Evolutionary conservation across 2,329 filamentous ascomycete genomes (phyloP), one percentile per base, ranked within the genome.

Genomic region (Elsinoe fawcettii): DNA sequence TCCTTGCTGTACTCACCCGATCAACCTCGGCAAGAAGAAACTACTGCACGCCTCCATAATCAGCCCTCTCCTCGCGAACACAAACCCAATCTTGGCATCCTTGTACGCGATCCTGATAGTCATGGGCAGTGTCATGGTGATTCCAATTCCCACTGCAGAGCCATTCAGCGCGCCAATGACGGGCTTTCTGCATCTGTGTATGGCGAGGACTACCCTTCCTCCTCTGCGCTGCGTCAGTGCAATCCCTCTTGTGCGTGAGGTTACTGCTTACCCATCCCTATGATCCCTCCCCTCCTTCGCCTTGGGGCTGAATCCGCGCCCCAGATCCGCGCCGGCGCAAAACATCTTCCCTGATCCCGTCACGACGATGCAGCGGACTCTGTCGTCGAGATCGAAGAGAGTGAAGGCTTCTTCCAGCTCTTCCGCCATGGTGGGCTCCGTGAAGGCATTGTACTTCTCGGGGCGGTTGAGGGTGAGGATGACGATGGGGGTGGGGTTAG

Each of bases 41-140:
- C 81, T 84, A 53, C 79, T 83, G 66, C 81, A 85, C 0, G 84
- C 86, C 70, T 91, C 87, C 80, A 87, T 85, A 59, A 82, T 77
- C 64, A 90, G 76, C 1, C 86, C 87, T 43, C 86, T 77, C 23
- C 85, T 79, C 22, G 80, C 77, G 69, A 90, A 91, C 16, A 89
- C 85, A 66, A 90, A 88, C 55, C 86, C 87, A 61, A 90, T 80
- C 66, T 86, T 86, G 1, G 85, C 83, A 9, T 73, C 70, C 39
- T 72, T 67, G 62, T 80, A 81, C 37, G 73, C 76, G 27, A 80
- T 72, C 41, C 80, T 74, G 56, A 83, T 81, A 30, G 74, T 75
- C 66, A 79, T 79, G 18, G 80, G 78, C 11, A 83, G 73, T 0
- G 77, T 79, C 77, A 81, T 79, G 37, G 80, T 83, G 62, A 82